phyloP scores from a whole-genome alignment of 2,329 filamentous ascomycete species.

The Biscogniauxia mediterranea region DNA sequence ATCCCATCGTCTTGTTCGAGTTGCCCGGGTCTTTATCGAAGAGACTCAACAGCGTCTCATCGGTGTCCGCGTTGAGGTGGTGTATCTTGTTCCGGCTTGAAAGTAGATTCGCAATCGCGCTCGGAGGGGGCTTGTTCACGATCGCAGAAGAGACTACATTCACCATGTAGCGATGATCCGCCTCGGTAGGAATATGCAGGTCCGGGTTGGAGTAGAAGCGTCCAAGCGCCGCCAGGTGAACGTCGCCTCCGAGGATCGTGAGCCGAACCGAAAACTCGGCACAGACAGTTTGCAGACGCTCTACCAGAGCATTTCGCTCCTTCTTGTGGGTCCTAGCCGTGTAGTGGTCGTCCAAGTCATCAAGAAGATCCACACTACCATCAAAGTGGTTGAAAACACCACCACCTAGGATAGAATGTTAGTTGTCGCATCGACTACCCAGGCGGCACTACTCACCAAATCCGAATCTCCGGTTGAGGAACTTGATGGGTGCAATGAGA shows the following conservation, averaged over 20 bases:
- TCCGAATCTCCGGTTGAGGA: conserved; percentile 88
- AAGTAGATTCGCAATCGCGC: conserved; percentile 83
- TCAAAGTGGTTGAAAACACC: conserved; percentile 92
- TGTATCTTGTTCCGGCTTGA: conserved; percentile 85
- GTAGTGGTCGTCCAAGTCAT: conserved; percentile 95
- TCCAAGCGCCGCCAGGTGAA: conserved; percentile 86
- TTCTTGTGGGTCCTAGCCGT: conserved; percentile 88
- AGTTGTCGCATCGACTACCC: neutral
- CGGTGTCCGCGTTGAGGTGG: conserved; percentile 68
- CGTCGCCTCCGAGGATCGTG: conserved; percentile 91
- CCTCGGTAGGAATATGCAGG: conserved; percentile 71
- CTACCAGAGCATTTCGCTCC: conserved; percentile 76
- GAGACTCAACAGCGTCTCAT: conserved; percentile 90
- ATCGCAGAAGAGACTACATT: conserved; percentile 95
- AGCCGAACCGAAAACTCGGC: conserved; percentile 84
- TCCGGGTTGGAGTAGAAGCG: conserved; percentile 92
- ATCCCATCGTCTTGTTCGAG: conserved; percentile 68
- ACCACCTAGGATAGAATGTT: conserved; percentile 49
- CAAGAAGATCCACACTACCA: conserved; percentile 86
- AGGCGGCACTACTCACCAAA: conserved; percentile 46
- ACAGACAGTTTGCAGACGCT: conserved; percentile 79
- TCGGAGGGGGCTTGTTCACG: conserved; percentile 88
- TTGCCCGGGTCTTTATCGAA: conserved; percentile 86
- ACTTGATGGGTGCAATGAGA: conserved; percentile 81
- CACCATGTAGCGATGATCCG: conserved; percentile 90